Conservation (phyloP, 2,329 filamentous ascomycete genomes). For the Aspergillus aculeatus region DNA sequence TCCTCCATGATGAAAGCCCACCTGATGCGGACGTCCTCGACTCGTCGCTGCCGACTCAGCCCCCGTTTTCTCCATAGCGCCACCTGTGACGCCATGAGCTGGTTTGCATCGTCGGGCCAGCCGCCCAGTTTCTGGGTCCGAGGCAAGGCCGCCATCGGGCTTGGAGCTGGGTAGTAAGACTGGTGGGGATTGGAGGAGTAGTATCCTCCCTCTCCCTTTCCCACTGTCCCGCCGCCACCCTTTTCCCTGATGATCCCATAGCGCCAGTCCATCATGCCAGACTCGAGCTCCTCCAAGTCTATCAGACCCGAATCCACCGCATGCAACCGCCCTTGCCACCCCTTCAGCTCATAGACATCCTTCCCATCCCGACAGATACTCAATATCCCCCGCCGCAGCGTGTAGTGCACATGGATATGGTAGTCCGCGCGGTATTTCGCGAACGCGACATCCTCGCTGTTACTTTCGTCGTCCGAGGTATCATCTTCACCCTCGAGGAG, state of each 20-base stretch:
- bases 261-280: not conserved
- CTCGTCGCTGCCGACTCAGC: slow-evolving; percentile 1
- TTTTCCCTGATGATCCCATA: not conserved
- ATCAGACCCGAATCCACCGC: not conserved
- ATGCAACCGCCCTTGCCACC: slow-evolving; percentile 26
- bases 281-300: not conserved
- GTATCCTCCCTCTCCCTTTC: not conserved
- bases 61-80: slow-evolving; percentile 13
- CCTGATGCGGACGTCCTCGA: slow-evolving; percentile 8
- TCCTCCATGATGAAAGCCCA: slow-evolving; percentile 17
- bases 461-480: not conserved
- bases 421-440: slow-evolving; percentile 33
- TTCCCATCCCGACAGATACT: slow-evolving; percentile 29
- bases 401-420: slow-evolving; percentile 35
- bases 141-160: not conserved
- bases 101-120: slow-evolving; percentile 6
- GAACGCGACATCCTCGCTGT: slow-evolving; percentile 16
- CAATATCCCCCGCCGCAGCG: slow-evolving; percentile 22
- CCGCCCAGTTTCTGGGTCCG: not conserved
- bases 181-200: not conserved
- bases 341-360: slow-evolving; percentile 27
- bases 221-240: not conserved
- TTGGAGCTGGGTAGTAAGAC: not conserved
- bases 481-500: not conserved
- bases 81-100: slow-evolving; percentile 13